These are phyloP conservation scores for Kalmusia sp. DNA, from an alignment of 2,329 filamentous ascomycete genomes.

Conservation along the genomic window DNA sequence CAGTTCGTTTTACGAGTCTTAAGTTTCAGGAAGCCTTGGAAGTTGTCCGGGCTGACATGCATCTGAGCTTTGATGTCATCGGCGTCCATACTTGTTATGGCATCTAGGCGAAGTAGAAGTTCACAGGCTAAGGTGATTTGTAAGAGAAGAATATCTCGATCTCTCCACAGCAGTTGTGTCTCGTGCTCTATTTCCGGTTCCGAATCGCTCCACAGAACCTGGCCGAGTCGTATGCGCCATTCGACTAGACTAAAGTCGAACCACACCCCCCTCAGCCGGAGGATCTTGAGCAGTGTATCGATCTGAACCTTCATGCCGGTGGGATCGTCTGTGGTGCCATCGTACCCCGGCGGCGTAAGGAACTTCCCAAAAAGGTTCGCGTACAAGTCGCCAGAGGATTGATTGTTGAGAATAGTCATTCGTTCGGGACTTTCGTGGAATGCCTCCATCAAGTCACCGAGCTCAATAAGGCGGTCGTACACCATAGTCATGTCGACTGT, in stretches of 20 bases:
- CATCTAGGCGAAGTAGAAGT: slow-evolving; percentile 61
- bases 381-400: slow-evolving; percentile 60
- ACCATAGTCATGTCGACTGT: slow-evolving; percentile 39
- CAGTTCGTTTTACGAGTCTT: slow-evolving; percentile 62
- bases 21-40: slow-evolving; percentile 54
- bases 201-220: slow-evolving; percentile 69
- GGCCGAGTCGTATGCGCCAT: slow-evolving; percentile 76
- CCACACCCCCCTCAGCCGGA: slow-evolving; percentile 73
- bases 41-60: slow-evolving; percentile 51
- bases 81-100: slow-evolving; percentile 44
- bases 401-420: slow-evolving; percentile 58
- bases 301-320: slow-evolving; percentile 73
- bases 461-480: slow-evolving; percentile 45
- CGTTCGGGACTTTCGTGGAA: slow-evolving; percentile 60
- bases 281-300: slow-evolving; percentile 69
- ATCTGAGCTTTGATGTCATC: slow-evolving; percentile 48
- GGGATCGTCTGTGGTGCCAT: slow-evolving; percentile 60
- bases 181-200: slow-evolving; percentile 30
- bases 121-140: slow-evolving; percentile 63
- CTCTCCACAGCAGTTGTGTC: slow-evolving; percentile 38
- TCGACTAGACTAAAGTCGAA: slow-evolving; percentile 77
- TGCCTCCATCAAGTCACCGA: slow-evolving; percentile 62
- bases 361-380: slow-evolving; percentile 52
- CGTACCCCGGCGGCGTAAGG: slow-evolving; percentile 48
- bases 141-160: slow-evolving; percentile 61